Evolutionary conservation across 805 yeast species (phyloP), one percentile per base, ranked within the genome.

Genomic region (Saccharomycopsis vini): DNA sequence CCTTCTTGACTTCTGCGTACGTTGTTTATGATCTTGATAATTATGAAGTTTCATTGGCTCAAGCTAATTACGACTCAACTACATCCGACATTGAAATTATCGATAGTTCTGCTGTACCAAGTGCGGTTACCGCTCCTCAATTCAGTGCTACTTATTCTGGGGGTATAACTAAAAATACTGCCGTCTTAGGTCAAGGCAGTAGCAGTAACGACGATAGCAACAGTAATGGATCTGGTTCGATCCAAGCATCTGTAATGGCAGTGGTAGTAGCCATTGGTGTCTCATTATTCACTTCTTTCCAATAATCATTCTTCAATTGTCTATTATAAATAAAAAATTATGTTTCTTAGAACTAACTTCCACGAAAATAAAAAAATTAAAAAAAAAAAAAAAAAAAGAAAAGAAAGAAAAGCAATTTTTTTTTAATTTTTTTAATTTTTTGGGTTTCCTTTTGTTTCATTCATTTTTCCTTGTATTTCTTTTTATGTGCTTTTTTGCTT

Each of bases 1-100:
- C 71, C 4, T 72, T 78, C 57, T 55, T 78, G 45, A 63, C 72
- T 47, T 57, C 68, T 23, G 74, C 73, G 1, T 77, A 77, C 52
- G 65, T 70, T 32, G 80, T 75, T 37, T 78, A 67, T 46, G 80
- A 78, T 56, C 55, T 77, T 38, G 77, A 70, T 28, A 60, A 63
- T 33, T 53, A 59, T 22, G 64, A 66, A 43, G 52, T 73, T 20
- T 68, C 69, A 1, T 31, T 74, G 12, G 79, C 77, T 3, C 73
- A 68, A 49, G 78, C 70, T 1, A 61, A 59, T 36, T 51, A 55
- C 24, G 36, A 50, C 7, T 30, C 31, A 15, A 30, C 44, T 26
- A 52, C 69, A 5, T 50, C 47, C 20, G 58, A 55, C 44, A 67
- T 77, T 36, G 76, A 75, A 42, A 15, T 31, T 35, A 32, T 47